A percentile compares a stretch with the other conserved stretches of the same genome.
These are phyloP conservation scores for Penicillium waksmanii DNA, from an alignment of 495 filamentous ascomycete genomes.

Conservation along the genomic window DNA sequence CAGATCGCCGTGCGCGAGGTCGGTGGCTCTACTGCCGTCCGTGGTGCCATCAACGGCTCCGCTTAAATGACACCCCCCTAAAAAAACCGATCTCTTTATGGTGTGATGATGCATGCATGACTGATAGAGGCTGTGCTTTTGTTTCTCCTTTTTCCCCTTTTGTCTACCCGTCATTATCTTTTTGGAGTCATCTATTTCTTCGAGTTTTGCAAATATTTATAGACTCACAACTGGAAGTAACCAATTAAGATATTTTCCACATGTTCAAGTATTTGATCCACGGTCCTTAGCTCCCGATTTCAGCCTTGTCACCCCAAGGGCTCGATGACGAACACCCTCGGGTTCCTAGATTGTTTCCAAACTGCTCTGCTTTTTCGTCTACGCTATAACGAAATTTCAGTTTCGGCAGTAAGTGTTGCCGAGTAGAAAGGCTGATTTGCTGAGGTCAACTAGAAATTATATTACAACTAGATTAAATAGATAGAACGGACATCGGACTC, in stretches of 20 bases:
- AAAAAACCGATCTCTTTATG: constrained; percentile 35
- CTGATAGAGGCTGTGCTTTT: constrained; percentile 37
- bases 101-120: constrained; percentile 40
- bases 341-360: constrained; percentile 7
- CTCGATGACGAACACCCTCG: background rate
- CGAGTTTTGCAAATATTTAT: constrained; percentile 20
- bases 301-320: constrained; percentile 1
- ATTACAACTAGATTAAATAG: constrained; percentile 30
- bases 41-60: constrained; percentile 65
- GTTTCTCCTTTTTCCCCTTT: constrained; percentile 7
- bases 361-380: background rate
- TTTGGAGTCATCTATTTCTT: constrained; percentile 28
- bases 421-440: background rate
- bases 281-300: background rate
- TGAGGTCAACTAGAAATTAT: constrained; percentile 22
- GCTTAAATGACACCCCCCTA: constrained; percentile 28
- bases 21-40: constrained; percentile 81
- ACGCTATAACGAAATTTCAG: background rate
- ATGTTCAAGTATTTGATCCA: background rate
- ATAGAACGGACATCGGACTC: constrained; percentile 12
- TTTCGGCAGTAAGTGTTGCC: background rate
- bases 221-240: constrained; percentile 27
- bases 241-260: constrained; percentile 24
- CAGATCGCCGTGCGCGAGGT: constrained; percentile 83
- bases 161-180: constrained; percentile 25